Conservation (phyloP, 2,329 filamentous ascomycete species). For the Fusarium liriodendri region DNA sequence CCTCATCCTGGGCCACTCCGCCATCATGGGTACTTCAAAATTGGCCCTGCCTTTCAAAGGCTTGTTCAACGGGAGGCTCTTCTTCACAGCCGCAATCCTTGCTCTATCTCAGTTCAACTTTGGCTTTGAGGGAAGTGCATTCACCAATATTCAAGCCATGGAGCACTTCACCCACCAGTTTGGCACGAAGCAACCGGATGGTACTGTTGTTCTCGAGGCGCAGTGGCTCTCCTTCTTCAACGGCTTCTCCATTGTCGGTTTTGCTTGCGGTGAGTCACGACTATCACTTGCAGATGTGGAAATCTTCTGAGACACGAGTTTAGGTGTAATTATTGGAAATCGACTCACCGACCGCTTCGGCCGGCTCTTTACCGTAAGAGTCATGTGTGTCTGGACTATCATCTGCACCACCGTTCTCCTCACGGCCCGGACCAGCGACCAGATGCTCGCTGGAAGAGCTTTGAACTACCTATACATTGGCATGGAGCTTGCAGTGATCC, state of each 20-base stretch:
- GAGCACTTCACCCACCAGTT: constrained; percentile 49
- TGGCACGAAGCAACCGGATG: constrained; percentile 39
- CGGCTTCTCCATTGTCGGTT: constrained; percentile 49
- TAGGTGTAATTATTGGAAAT: constrained; percentile 26
- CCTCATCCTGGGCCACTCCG: neutral
- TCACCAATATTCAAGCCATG: constrained; percentile 53
- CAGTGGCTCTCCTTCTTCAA: constrained; percentile 52
- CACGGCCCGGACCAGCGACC: constrained; percentile 44
- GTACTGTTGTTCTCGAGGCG: constrained; percentile 42
- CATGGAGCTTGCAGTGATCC: constrained; percentile 52
- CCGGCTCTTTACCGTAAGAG: constrained; percentile 47
- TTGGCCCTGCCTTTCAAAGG: neutral
- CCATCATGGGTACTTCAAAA: neutral
- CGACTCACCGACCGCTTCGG: constrained; percentile 43
- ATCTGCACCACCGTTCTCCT: constrained; percentile 46
- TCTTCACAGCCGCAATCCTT: constrained; percentile 41
- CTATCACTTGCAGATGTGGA: neutral
- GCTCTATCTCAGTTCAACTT: constrained; percentile 53
- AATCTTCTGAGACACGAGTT: neutral
- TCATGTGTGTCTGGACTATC: constrained; percentile 50
- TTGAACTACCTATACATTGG: constrained; percentile 53
- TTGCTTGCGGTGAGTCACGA: constrained; percentile 43
- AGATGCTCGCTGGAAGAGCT: constrained; percentile 50
- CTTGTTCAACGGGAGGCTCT: constrained; percentile 44
- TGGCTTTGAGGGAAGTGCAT: constrained; percentile 53